Evolutionary conservation across 2,329 filamentous ascomycete genomes (phyloP), one percentile per base, ranked within the genome.

Genomic region (Chaetomium strumarium): DNA sequence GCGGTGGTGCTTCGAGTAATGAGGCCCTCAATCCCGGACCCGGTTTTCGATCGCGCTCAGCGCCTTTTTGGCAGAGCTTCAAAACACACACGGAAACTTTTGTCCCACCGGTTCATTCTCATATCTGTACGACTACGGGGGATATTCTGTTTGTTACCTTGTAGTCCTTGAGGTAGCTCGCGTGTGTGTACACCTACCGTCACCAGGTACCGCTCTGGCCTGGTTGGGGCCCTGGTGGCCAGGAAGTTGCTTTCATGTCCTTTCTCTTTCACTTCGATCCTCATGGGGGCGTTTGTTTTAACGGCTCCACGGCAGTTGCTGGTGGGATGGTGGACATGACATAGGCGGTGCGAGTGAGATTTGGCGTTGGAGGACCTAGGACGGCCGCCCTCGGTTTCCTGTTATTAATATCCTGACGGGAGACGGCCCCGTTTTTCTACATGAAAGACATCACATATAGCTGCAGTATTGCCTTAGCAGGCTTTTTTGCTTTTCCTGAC

Each of bases 41-140:
- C 24, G 24, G 24, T 24, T 24, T 24, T 24, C 24, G 24, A 4
- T 24, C 24, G 24, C 24, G 24, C 7, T 24, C 24, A 24, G 24
- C 4, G 24, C 24, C 24, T 7, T 24, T 47, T 52, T 33, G 20
- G 47, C 41, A 17, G 40, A 45, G 19, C 42, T 49, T 52, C 50
- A 55, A 52, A 57, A 40, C 55, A 60, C 59, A 60, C 55, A 57
- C 55, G 57, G 56, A 56, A 55, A 42, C n/a, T 41, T 48, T 48
- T 52, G 53, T 54, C 51, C 45, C 55, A 55, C 54, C 56, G 40
- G 37, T 37, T 45, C 34, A 36, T 30, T 17, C 9, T 51, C 5
- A 42, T 7, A 24, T 49, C 19, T 44, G 47, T 51, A 53, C 52
- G 54, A 36, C 48, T 52, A 53, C 14, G 41, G 29, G n/a, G 19